Evolutionary conservation across 495 filamentous ascomycete genomes (phyloP), one percentile per base, ranked within the genome.

Genomic region (Penicillium malachiteum): DNA sequence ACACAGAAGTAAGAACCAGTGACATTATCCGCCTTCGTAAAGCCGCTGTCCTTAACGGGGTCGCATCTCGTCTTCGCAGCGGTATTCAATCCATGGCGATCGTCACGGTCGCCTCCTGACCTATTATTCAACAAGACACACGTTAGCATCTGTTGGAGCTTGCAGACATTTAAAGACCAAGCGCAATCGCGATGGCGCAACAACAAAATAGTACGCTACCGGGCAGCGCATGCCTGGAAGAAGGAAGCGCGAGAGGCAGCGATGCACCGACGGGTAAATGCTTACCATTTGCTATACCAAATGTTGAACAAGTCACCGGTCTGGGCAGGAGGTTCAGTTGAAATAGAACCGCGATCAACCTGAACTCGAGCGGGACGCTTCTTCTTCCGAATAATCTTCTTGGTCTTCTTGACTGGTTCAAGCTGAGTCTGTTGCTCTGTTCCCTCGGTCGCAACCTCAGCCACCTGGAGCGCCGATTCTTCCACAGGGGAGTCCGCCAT

Each of bases 281-380:
- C 94, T 6, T 83, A 84, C 91, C 91, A 96, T 71, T 96, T 96
- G 74, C 94, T 95, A 69, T 96, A 78, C 89, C 89, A 96, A 56
- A 93, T 90, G 61, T 96, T 97, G 80, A 93, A 98, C 48, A 90
- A 87, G 0, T 89, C 92, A 39, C 94, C 94, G 0, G 93, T 96
- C 60, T 96, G 92, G 3, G 88, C 87, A 1, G 93, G 89, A 1
- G 87, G 87, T 56, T 95, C 89, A 46, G 84, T 84, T 67, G 84
- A 87, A 66, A 95, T 79, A n/a, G 84, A 83, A 7, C 85, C 18
- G 80, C 1, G 93, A 84, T 98, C 95, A 56, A 96, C 85, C 73
- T 97, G 85, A 0, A 83, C 80, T 3, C 83, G 79, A 2, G 86
- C 85, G 40, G 79, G 78, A 7, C 77, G 67, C 48, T 72, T 68